A percentile compares a stretch with the other conserved stretches of the same genome.
phyloP scores from a whole-genome alignment of 2,329 filamentous ascomycete species.

The Leptosphaerulina australis region DNA sequence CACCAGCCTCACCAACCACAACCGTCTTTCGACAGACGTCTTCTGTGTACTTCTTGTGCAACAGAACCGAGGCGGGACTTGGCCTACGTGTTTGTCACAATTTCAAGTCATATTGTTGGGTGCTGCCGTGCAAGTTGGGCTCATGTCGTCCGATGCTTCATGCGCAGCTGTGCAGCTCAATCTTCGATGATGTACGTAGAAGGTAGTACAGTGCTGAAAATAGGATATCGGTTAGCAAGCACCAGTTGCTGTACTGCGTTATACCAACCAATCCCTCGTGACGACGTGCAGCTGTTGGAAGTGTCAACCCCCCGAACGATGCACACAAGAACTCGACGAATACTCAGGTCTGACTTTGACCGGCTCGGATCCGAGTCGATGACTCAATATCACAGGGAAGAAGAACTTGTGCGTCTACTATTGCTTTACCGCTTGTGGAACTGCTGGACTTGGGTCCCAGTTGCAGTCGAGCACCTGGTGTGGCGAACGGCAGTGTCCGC shows the following conservation, averaged over 20 bases:
- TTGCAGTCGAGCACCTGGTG: neutral
- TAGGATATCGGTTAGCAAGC: conserved; percentile 7
- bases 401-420: neutral
- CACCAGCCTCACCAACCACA: conserved; percentile 26
- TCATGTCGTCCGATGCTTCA: conserved; percentile 13
- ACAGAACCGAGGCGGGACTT: conserved; percentile 38
- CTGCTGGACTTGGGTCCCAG: neutral
- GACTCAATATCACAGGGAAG: no score
- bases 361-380: no score
- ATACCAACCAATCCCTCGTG: neutral
- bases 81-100: conserved; percentile 39
- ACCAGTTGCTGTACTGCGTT: conserved; percentile 5
- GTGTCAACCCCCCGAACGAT: neutral
- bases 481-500: neutral
- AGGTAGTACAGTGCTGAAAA: conserved; percentile 17
- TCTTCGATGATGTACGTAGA: conserved; percentile 16
- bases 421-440: neutral
- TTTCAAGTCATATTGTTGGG: conserved; percentile 21
- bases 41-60: conserved; percentile 25
- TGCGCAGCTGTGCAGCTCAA: conserved; percentile 17
- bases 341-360: neutral
- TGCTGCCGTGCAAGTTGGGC: conserved; percentile 19
- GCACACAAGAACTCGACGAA: neutral
- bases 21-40: conserved; percentile 30
- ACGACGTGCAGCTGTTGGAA: conserved; percentile 1